Conservation (phyloP, 2,329 filamentous ascomycete genomes). For the Ophiocordyceps unilateralis region DNA sequence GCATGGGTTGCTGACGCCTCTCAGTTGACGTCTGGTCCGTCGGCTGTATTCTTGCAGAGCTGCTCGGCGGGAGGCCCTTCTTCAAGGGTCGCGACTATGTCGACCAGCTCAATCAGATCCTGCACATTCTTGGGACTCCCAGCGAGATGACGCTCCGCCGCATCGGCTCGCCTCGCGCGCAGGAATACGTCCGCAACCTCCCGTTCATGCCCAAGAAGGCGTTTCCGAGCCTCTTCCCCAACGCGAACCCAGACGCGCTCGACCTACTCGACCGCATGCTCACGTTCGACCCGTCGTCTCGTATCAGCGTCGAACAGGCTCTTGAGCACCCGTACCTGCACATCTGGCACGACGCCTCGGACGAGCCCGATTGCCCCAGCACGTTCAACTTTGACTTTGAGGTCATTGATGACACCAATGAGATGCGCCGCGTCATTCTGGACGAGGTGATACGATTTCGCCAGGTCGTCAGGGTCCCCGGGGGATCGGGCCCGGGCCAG, state of each 20-base stretch:
- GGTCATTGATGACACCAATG: conserved; percentile 81
- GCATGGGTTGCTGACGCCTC: background rate
- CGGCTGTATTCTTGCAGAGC: conserved; percentile 90
- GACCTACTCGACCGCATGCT: conserved; percentile 95
- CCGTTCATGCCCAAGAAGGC: conserved; percentile 88
- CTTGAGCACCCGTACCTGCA: conserved; percentile 92
- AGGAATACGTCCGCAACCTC: conserved; percentile 95
- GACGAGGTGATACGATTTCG: conserved; percentile 88
- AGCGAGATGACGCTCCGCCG: conserved; percentile 87
- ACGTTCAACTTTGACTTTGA: conserved; percentile 98
- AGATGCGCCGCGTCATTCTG: conserved; percentile 95
- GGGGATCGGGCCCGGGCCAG: conserved; percentile 12
- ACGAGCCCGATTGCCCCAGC: conserved; percentile 84
- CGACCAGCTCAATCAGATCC: conserved; percentile 97
- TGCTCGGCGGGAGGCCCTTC: conserved; percentile 90
- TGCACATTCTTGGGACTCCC: conserved; percentile 92
- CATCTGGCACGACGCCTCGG: conserved; percentile 96
- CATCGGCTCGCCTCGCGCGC: conserved; percentile 86
- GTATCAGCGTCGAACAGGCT: conserved; percentile 86
- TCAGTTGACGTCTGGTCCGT: conserved; percentile 98
- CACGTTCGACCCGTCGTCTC: conserved; percentile 83
- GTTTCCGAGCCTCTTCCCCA: conserved; percentile 77
- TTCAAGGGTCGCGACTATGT: conserved; percentile 99
- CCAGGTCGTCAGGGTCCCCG: conserved; percentile 35
- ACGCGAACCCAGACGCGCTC: conserved; percentile 88